phyloP scores from a whole-genome alignment of 78 protist genomes.

The Guillardia theta region DNA sequence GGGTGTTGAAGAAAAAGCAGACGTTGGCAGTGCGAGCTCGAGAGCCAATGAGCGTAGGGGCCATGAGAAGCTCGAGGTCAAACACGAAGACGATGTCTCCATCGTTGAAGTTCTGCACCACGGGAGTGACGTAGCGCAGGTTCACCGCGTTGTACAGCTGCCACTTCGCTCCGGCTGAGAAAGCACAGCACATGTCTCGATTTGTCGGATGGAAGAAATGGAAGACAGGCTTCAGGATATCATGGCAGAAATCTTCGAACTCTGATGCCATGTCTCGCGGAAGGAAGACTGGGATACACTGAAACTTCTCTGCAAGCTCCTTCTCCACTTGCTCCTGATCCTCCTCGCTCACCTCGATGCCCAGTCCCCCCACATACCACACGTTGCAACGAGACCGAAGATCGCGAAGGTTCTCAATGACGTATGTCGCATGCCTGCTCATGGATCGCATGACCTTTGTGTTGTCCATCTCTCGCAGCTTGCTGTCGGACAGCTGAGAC shows the following conservation, averaged over 20 bases:
- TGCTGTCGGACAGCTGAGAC: background rate
- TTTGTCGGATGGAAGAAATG: background rate
- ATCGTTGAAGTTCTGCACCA: background rate
- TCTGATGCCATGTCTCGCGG: background rate
- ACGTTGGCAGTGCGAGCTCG: conserved; percentile 23
- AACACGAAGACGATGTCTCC: background rate
- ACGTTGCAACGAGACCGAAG: background rate
- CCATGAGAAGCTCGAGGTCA: conserved; percentile 1
- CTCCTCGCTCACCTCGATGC: background rate
- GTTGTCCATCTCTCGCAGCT: background rate
- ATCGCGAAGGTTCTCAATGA: background rate
- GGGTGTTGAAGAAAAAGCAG: background rate
- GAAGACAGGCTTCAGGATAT: background rate
- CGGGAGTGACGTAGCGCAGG: background rate
- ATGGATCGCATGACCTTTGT: conserved; percentile 4
- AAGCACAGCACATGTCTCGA: background rate
- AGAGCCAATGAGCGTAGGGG: background rate
- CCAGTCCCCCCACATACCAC: background rate
- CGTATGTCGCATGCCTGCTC: background rate
- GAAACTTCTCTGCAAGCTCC: background rate
- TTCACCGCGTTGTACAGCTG: background rate
- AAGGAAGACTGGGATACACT: conserved; percentile 15
- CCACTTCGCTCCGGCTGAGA: background rate
- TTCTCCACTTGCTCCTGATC: background rate
- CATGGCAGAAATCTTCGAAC: background rate